Conservation (phyloP, 805 yeast species). For the Wickerhamiella spandovensis region DNA sequence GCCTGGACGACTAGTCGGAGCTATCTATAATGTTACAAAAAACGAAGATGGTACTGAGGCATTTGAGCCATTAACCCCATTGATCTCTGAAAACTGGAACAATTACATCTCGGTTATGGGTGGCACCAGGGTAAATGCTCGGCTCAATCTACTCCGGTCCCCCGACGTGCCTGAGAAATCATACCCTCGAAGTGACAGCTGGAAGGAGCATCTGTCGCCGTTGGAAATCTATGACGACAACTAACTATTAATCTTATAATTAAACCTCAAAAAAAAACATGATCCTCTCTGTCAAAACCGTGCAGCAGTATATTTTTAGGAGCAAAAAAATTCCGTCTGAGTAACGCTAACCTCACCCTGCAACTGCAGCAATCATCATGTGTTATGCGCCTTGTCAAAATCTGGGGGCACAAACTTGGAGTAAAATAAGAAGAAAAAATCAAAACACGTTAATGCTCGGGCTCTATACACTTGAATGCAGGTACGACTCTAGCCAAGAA, state of each 20-base stretch:
- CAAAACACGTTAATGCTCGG: not conserved
- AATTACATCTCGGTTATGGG: not conserved
- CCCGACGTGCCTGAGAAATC: not conserved
- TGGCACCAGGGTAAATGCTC: not conserved
- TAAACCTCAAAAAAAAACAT: too few relatives aligned
- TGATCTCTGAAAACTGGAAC: not conserved
- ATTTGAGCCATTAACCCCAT: not conserved
- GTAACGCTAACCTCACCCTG: not conserved
- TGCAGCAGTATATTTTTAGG: not conserved
- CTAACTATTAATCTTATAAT: not conserved
- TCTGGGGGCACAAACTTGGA: too few relatives aligned
- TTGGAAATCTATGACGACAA: not conserved
- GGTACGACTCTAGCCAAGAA: not conserved
- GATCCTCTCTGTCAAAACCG: too few relatives aligned
- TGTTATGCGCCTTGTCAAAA: too few relatives aligned
- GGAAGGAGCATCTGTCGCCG: not conserved
- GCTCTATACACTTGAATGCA: not conserved
- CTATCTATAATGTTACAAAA: not conserved
- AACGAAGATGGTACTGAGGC: not conserved
- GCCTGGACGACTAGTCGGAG: conserved; percentile 1
- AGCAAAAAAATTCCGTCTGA: not conserved
- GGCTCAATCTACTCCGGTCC: not conserved
- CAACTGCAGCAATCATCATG: not conserved
- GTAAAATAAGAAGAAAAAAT: not conserved
- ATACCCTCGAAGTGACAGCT: not conserved